These are phyloP conservation scores for Diplodia sapinea DNA, from an alignment of 2,329 filamentous ascomycete species.

Conservation along the genomic window DNA sequence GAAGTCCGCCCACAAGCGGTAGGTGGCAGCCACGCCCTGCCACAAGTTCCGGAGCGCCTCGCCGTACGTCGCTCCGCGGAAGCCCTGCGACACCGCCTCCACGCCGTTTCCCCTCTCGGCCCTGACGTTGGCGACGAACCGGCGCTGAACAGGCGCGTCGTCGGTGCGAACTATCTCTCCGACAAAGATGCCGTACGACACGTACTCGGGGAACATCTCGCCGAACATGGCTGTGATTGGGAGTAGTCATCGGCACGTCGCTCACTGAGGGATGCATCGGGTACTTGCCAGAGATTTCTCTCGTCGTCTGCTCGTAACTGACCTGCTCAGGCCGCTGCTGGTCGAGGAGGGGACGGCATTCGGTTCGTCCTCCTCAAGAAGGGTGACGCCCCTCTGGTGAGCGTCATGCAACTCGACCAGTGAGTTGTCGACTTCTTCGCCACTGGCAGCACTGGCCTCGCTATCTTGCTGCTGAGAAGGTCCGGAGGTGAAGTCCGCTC, in stretches of 20 bases:
- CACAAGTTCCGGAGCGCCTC: neutral
- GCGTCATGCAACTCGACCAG: neutral
- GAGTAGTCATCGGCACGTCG: neutral
- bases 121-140: neutral
- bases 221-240: neutral
- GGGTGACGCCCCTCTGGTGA: neutral
- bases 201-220: neutral
- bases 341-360: neutral
- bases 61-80: neutral
- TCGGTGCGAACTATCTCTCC: neutral
- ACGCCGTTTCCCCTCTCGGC: neutral
- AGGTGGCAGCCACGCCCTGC: neutral
- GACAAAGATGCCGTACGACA: neutral
- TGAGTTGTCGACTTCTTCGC: neutral
- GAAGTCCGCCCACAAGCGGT: neutral
- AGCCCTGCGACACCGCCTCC: neutral
- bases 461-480: neutral
- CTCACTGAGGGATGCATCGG: no score
- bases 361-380: neutral
- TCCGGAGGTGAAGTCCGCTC: neutral
- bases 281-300: neutral
- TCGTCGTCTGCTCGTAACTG: neutral
- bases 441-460: neutral
- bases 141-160: neutral
- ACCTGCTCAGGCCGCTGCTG: neutral